Evolutionary conservation across 805 yeast species (phyloP), one percentile per base, ranked within the genome.

Genomic region (Sugiyamaella valdiviana): DNA sequence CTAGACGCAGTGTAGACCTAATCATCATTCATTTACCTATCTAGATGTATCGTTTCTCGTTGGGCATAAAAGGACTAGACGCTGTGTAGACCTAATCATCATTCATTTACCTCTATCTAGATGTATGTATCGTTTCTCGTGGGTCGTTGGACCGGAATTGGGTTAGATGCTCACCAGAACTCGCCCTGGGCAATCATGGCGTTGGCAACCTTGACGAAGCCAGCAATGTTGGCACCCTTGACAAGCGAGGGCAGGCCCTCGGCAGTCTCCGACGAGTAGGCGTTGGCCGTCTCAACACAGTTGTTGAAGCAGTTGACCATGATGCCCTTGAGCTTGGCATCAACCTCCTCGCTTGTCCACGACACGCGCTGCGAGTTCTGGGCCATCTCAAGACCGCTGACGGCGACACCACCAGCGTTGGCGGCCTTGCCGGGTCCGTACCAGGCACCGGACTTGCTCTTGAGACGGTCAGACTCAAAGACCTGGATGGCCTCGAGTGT

Each of bases 381-480:
- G 57, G 98, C 97, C 99, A 91, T 93, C 79, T 91, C 99, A 59
- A 91, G 79, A 67, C 97, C 98, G 51, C 96, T 88, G 51, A 90
- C 97, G 51, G 96, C 95, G 62, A 91, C 99, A 82, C 99, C 99
- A 76, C 98, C 99, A 76, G 95, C 85, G 82, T 91, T 91, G 65
- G 97, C 91, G 61, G 97, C 97, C 81, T 91, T 91, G 74, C 97
- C 98, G 68, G 97, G 97, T 64, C 95, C 98, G 75, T 90, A 91
- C 99, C 99, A 91, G 72, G 89, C 86, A 54, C 80, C 74, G 24
- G 53, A 45, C 45, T 51, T 46, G 15, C 54, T 39, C 16, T 44
- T 20, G 35, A 53, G 46, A 38, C 75, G 68, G 60, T 69, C 71
- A 50, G 74, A 58, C 80, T 91, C 99, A 63, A 90, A 91, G 54